phyloP scores from a whole-genome alignment of 176 grass and related monocot genomes.

The Triticum turgidum region DNA sequence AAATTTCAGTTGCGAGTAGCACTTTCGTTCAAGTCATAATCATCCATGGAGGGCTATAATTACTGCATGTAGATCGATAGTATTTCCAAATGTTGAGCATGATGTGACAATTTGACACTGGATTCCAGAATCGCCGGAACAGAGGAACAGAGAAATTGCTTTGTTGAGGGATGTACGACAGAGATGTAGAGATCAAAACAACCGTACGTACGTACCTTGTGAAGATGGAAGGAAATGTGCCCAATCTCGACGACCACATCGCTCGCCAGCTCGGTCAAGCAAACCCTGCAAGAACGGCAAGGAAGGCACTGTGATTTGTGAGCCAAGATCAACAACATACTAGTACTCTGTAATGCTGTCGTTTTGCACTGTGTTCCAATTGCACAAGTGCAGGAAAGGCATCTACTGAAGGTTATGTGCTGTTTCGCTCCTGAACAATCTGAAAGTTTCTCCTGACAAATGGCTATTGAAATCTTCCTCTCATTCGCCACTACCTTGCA shows the following conservation, averaged over 20 bases:
- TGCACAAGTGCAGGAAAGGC: not conserved
- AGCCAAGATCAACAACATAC: not conserved
- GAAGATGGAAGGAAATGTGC: conserved; percentile 61
- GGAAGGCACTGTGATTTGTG: not conserved
- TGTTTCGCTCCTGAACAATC: not conserved
- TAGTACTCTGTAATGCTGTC: not conserved
- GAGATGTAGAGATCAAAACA: not conserved
- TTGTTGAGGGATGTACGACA: not conserved
- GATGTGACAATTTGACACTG: not conserved
- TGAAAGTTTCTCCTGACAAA: not conserved
- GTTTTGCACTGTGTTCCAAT: not conserved
- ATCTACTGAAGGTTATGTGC: not conserved
- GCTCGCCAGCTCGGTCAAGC: conserved; percentile 50
- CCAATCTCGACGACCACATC: conserved; percentile 68
- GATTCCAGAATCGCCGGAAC: not conserved
- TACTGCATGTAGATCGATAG: too few species aligned
- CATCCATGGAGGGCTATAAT: not conserved
- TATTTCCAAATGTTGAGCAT: not conserved
- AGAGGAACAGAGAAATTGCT: not conserved
- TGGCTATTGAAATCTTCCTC: too few species aligned
- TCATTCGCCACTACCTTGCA: not conserved
- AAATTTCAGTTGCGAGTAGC: not conserved
- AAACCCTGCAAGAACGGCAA: conserved; percentile 45
- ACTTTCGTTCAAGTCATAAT: not conserved
- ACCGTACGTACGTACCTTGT: conserved; percentile 54